Conservation (phyloP, 176 grass and related monocot genomes). For the Carex parvula region DNA sequence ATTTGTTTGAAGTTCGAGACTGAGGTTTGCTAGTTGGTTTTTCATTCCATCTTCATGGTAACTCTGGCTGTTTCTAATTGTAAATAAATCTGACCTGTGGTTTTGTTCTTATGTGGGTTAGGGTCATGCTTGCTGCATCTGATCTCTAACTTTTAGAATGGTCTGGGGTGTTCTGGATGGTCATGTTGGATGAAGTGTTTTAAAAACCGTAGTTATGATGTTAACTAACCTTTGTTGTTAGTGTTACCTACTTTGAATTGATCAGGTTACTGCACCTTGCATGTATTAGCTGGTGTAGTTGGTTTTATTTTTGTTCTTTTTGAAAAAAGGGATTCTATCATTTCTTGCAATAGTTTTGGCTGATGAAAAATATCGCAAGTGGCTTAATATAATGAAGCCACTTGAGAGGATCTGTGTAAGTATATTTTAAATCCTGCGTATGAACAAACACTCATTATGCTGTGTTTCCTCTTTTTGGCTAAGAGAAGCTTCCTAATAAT, state of each 20-base stretch:
- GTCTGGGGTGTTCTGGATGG: background rate
- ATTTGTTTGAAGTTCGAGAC: constrained; percentile 90
- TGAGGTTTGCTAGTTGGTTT: constrained; percentile 52
- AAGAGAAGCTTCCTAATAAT: background rate
- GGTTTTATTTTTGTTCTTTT: background rate
- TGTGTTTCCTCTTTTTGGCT: background rate
- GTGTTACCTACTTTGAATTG: background rate
- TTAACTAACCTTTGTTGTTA: background rate
- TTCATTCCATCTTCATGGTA: background rate
- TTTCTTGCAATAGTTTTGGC: background rate
- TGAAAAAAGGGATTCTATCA: too few species aligned
- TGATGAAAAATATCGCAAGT: background rate
- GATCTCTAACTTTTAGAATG: background rate
- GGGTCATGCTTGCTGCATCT: background rate
- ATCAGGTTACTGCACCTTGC: background rate
- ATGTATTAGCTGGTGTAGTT: background rate
- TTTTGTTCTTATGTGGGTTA: constrained; percentile 4
- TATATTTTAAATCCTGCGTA: background rate
- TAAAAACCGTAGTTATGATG: background rate
- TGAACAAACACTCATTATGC: background rate
- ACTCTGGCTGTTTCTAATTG: constrained; percentile 1
- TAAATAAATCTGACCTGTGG: background rate
- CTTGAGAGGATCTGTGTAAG: background rate
- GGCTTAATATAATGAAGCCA: background rate
- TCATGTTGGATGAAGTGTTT: background rate